Conservation (phyloP, 768 basidiomycete genomes). For the Pleurotus tuber-regium region DNA sequence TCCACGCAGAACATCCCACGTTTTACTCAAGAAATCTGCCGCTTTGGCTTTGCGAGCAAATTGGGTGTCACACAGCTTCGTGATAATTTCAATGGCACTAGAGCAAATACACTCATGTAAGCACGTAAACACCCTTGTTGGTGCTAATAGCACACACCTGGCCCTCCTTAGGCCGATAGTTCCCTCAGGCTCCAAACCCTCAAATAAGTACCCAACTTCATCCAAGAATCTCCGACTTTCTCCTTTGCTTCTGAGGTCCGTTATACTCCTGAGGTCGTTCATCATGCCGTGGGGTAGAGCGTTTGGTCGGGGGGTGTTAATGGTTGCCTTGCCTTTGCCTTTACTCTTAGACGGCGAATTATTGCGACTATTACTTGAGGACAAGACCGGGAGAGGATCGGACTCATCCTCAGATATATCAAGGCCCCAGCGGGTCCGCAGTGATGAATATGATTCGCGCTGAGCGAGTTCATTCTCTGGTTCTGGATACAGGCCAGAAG, state of each 20-base stretch:
- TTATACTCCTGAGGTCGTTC: conserved; percentile 77
- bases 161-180: conserved; percentile 59
- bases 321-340: conserved; percentile 37
- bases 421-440: conserved; percentile 79
- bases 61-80: conserved; percentile 68
- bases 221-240: conserved; percentile 79
- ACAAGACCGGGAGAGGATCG: conserved; percentile 26
- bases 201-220: conserved; percentile 82
- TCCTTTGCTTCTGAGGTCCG: conserved; percentile 77
- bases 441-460: conserved; percentile 73
- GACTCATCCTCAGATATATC: conserved; percentile 78
- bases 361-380: conserved; percentile 21
- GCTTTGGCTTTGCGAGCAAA: conserved; percentile 80
- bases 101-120: neutral
- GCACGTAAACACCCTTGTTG: neutral
- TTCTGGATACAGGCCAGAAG: conserved; percentile 29
- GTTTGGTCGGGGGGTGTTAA: conserved; percentile 19
- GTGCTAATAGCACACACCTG: conserved; percentile 42
- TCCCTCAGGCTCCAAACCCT: conserved; percentile 61
- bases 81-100: conserved; percentile 76
- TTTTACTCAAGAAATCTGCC: conserved; percentile 65
- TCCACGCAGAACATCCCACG: conserved; percentile 63
- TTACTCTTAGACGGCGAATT: conserved; percentile 34
- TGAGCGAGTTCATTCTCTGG: conserved; percentile 49
- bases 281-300: conserved; percentile 55